phyloP scores from a whole-genome alignment of 1,139 yeast species.

The Diutina pseudorugosa region DNA sequence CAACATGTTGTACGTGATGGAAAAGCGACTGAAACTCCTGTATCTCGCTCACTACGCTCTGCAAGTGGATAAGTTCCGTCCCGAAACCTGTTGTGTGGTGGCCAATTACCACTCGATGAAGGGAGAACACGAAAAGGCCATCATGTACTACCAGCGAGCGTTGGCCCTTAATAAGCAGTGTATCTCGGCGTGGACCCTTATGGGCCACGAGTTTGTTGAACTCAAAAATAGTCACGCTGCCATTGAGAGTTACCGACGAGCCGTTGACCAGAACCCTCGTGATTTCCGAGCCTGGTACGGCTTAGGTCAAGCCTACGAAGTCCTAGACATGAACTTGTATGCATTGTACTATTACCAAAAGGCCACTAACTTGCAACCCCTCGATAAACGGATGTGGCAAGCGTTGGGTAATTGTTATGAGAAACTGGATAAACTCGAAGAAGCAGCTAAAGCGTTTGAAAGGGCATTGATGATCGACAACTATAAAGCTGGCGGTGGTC shows the following conservation, averaged over 20 bases:
- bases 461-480: conserved; percentile 35
- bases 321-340: conserved; percentile 87
- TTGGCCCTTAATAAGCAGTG: conserved; percentile 69
- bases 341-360: conserved; percentile 87
- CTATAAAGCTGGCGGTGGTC: neutral
- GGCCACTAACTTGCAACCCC: conserved; percentile 80
- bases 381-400: conserved; percentile 93
- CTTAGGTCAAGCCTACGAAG: conserved; percentile 95
- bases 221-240: conserved; percentile 95
- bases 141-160: conserved; percentile 86
- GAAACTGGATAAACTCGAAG: conserved; percentile 55
- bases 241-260: conserved; percentile 86
- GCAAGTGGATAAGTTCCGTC: conserved; percentile 74
- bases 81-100: conserved; percentile 89
- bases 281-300: conserved; percentile 99
- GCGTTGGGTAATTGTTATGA: conserved; percentile 89
- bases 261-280: conserved; percentile 77
- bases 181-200: conserved; percentile 90
- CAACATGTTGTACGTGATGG: conserved; percentile 90
- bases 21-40: conserved; percentile 72
- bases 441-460: conserved; percentile 50
- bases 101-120: conserved; percentile 90
- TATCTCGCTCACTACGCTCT: conserved; percentile 79
- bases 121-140: conserved; percentile 91
- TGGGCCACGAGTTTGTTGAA: conserved; percentile 99